Conservation (phyloP, 139 green algal species). For the Pycnococcus provasolii region DNA sequence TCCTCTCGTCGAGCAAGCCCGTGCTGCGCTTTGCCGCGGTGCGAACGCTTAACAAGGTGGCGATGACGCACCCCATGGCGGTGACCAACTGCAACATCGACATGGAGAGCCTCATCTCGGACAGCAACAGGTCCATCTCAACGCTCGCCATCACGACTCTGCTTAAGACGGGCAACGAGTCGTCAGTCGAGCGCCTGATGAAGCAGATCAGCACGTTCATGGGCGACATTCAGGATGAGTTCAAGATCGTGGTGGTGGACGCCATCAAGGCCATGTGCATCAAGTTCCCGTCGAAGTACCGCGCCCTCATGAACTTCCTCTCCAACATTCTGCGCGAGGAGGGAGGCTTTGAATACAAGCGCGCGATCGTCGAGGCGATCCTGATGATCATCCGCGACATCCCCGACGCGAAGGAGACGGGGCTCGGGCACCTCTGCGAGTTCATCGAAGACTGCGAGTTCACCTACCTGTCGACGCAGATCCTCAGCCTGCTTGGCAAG, state of each 20-base stretch:
- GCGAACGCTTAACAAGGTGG: conserved; percentile 83
- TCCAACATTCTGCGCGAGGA: conserved; percentile 68
- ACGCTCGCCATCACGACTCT: conserved; percentile 98
- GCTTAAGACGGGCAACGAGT: conserved; percentile 97
- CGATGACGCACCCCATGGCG: conserved; percentile 81
- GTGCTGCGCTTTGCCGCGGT: conserved; percentile 88
- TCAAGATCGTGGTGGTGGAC: conserved; percentile 98
- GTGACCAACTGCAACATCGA: conserved; percentile 99
- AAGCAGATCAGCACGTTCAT: conserved; percentile 99
- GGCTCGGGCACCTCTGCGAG: conserved; percentile 89
- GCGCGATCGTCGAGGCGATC: conserved; percentile 87
- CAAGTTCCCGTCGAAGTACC: conserved; percentile 97
- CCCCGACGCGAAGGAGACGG: conserved; percentile 91
- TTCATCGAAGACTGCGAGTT: conserved; percentile 99
- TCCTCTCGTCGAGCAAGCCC: conserved; percentile 89
- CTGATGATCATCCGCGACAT: conserved; percentile 87
- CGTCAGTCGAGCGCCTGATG: conserved; percentile 89
- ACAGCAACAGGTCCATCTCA: conserved; percentile 88
- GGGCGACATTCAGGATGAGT: conserved; percentile 94
- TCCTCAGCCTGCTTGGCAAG: conserved; percentile 83
- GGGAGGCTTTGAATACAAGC: conserved; percentile 98
- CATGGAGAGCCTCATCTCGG: conserved; percentile 92
- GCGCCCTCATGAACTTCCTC: conserved; percentile 89
- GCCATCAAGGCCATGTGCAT: conserved; percentile 89
- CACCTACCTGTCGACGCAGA: conserved; percentile 79